Percentiles rank a stretch among this genome's conserved stretches.
Conservation (phyloP, 2,329 filamentous ascomycete species). For the Epichloe hybrida region DNA sequence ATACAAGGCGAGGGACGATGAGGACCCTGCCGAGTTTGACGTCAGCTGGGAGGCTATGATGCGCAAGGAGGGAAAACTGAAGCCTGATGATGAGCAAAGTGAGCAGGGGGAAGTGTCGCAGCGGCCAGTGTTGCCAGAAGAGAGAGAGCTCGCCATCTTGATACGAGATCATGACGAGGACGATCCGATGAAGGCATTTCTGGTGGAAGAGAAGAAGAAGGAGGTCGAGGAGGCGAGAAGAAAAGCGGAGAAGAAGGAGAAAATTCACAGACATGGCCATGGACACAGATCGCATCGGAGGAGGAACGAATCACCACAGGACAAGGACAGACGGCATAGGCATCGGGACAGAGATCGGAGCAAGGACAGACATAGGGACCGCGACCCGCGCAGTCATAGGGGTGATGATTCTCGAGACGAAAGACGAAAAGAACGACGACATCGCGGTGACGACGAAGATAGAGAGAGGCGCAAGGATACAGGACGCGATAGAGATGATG, state of each 20-base stretch:
- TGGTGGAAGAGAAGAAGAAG: constrained; percentile 84
- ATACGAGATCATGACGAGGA: constrained; percentile 80
- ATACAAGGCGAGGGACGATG: constrained; percentile 79
- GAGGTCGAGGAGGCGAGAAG: constrained; percentile 60
- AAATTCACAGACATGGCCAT: constrained; percentile 32
- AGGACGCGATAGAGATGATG: constrained; percentile 12
- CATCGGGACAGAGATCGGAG: constrained; percentile 6
- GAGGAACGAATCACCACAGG: constrained; percentile 22
- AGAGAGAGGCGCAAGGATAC: constrained; percentile 3
- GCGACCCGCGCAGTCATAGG: constrained; percentile 7
- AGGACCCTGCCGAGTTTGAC: constrained; percentile 45
- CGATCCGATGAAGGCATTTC: constrained; percentile 89
- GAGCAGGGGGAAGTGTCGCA: constrained; percentile 33
- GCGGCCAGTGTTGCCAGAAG: constrained; percentile 62
- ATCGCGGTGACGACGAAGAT: constrained; percentile 13
- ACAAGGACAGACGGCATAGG: constrained; percentile 13
- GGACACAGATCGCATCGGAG: constrained; percentile 3
- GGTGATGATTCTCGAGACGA: constrained; percentile 9
- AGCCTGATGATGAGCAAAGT: constrained; percentile 31
- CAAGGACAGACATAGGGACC: not conserved
- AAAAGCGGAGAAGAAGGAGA: constrained; percentile 33
- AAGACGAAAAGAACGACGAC: constrained; percentile 12
- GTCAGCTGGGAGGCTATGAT: constrained; percentile 47
- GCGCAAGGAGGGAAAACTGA: constrained; percentile 33
- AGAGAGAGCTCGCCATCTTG: constrained; percentile 62